Conservation (phyloP, 306 rosid species). For the Trichosanthes truncata region DNA sequence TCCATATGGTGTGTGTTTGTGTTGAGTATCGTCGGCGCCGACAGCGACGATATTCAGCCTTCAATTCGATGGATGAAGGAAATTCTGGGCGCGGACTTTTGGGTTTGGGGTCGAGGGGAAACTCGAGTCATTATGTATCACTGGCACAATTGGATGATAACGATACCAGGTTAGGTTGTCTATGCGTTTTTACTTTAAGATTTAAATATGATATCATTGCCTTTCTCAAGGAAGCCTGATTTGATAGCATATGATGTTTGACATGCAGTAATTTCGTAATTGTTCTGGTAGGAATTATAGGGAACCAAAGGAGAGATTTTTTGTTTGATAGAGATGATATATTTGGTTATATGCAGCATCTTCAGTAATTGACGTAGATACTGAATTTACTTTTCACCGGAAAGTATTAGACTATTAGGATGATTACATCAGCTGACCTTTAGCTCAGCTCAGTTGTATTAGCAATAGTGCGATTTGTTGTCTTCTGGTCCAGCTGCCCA, state of each 20-base stretch:
- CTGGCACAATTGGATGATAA: slow-evolving; percentile 50
- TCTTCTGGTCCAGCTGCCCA: neutral
- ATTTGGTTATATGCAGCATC: neutral
- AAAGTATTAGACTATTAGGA: neutral
- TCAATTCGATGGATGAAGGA: slow-evolving; percentile 30
- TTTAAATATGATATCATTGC: neutral
- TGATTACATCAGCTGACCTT: neutral
- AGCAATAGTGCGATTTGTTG: neutral
- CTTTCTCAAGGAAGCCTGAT: neutral
- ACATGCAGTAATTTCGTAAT: neutral
- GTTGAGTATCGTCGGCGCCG: slow-evolving; percentile 53
- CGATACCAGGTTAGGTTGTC: slow-evolving; percentile 54
- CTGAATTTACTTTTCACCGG: neutral
- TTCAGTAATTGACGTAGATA: neutral
- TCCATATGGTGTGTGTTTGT: slow-evolving; percentile 75
- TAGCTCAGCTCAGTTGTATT: neutral
- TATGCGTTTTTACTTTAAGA: neutral
- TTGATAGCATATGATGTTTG: neutral
- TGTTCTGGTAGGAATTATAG: neutral
- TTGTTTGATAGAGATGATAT: neutral
- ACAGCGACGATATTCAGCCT: slow-evolving; percentile 15
- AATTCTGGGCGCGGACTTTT: slow-evolving; percentile 27
- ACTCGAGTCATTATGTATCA: slow-evolving; percentile 37
- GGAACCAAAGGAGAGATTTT: neutral
- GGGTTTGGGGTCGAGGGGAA: slow-evolving; percentile 38